Percentiles rank a stretch among this genome's conserved stretches.
These are phyloP conservation scores for Dictyostelium citrinum DNA, from an alignment of 78 protist species.

Conservation along the genomic window DNA sequence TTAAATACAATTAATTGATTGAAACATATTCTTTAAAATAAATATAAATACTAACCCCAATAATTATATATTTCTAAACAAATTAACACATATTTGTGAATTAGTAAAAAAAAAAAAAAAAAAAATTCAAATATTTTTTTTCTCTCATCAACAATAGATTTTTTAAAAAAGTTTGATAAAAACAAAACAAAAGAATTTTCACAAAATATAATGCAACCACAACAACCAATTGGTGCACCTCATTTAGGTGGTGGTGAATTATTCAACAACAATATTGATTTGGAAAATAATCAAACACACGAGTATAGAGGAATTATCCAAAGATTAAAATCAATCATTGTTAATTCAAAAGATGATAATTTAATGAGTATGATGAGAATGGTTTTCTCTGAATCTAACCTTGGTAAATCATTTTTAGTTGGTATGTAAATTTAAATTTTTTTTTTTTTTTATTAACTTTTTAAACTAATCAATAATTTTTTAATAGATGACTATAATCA, in stretches of 20 bases:
- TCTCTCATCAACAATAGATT: background rate
- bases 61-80: background rate
- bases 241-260: background rate
- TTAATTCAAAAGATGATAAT: slow-evolving; percentile 29
- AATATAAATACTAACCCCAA: background rate
- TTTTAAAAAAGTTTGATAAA: slow-evolving; percentile 28
- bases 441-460: background rate
- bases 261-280: background rate
- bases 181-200: slow-evolving; percentile 28
- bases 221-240: slow-evolving; percentile 14
- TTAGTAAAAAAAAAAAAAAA: background rate
- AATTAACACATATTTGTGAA: background rate
- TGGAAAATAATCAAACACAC: slow-evolving; percentile 16
- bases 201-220: slow-evolving; percentile 15
- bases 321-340: slow-evolving; percentile 43
- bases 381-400: slow-evolving; percentile 6
- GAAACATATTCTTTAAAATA: background rate
- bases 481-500: slow-evolving; percentile 16
- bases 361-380: slow-evolving; percentile 40
- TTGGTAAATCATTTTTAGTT: slow-evolving; percentile 49
- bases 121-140: background rate
- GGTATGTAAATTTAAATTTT: slow-evolving; percentile 13
- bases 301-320: slow-evolving; percentile 50
- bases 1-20: background rate
- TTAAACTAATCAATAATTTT: no score